Evolutionary conservation across 331 rosid species (phyloP), one percentile per base, ranked within the genome.

Genomic region (Rhamnella rubrinervis): DNA sequence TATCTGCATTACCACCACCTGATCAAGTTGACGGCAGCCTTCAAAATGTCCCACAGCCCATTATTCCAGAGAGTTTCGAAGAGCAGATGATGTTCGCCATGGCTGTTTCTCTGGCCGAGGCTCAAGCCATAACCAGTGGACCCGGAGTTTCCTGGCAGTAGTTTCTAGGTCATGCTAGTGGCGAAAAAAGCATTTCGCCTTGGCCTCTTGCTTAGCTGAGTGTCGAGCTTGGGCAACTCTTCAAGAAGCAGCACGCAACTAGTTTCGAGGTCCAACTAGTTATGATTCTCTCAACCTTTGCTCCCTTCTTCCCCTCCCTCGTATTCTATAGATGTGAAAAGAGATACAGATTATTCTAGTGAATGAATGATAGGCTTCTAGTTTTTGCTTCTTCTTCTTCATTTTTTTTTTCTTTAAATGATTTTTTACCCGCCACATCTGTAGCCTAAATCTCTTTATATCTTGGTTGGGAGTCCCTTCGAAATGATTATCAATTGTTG

Each of bases 41-140:
- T 70, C 87, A 76, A 79, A 80, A 72, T 82, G 71, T 71, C 41
- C 70, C 83, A 17, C 74, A 79, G 17, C 79, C 91, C 57, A 87
- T 95, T 28, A 56, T 95, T 71, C 98, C 98, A 0, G 97, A 85
- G 84, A 91, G 88, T 75, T 95, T 75, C 76, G 99, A 95, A 88
- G 99, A 95, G 78, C 99, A 95, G 87, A 95, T 91, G 92, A 89
- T 95, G 99, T 83, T 95, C 59, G 97, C 97, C 62, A 82, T 95
- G 97, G 99, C 97, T 3, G 96, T 91, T 74, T 95, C 99, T 59
- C 80, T 95, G 72, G 96, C 96, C 0, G 97, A 91, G 82, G 96
- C 99, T 47, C 87, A 76, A 67, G 89, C 86, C 68, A 67, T 84
- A 82, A 50, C 90, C 6, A 78, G 75, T 46, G 97, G 85, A 66